Evolutionary conservation across 441 rosid species (phyloP).

Genomic region (Hura crepitans): DNA sequence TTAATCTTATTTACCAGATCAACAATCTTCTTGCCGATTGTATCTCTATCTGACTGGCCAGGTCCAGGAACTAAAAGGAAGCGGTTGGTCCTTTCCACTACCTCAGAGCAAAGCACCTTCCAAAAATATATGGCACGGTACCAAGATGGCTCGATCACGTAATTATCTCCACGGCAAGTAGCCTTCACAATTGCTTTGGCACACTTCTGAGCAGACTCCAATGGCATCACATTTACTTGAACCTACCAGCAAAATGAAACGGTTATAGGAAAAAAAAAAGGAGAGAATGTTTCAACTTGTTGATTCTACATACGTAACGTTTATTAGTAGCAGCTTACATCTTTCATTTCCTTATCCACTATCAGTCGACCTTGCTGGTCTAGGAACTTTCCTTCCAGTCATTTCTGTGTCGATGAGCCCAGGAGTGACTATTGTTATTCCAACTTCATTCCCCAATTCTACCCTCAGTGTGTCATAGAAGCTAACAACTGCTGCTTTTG

Average conservation of each 20-base stretch:
- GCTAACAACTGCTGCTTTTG: conserved; percentile 41
- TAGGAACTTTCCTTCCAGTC: conserved; percentile 31
- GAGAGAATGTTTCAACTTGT: background rate
- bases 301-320: background rate
- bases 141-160: conserved; percentile 43
- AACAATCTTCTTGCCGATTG: conserved; percentile 33
- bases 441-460: conserved; percentile 30
- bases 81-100: conserved; percentile 33
- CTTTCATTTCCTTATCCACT: conserved; percentile 36
- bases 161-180: conserved; percentile 39
- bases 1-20: conserved; percentile 22
- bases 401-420: conserved; percentile 39
- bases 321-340: conserved; percentile 27
- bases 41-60: conserved; percentile 29
- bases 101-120: conserved; percentile 41
- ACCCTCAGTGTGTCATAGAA: conserved; percentile 37
- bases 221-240: conserved; percentile 30
- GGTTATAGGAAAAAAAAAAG: background rate
- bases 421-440: conserved; percentile 44
- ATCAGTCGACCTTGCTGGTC: conserved; percentile 33
- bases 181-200: conserved; percentile 41
- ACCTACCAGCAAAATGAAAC: conserved; percentile 24
- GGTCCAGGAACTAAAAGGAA: conserved; percentile 22
- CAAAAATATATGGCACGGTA: conserved; percentile 24
- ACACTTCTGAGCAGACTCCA: conserved; percentile 26